Evolutionary conservation across 1,139 yeast genomes (phyloP).

Genomic region (Meyerozyma smithsonii): DNA sequence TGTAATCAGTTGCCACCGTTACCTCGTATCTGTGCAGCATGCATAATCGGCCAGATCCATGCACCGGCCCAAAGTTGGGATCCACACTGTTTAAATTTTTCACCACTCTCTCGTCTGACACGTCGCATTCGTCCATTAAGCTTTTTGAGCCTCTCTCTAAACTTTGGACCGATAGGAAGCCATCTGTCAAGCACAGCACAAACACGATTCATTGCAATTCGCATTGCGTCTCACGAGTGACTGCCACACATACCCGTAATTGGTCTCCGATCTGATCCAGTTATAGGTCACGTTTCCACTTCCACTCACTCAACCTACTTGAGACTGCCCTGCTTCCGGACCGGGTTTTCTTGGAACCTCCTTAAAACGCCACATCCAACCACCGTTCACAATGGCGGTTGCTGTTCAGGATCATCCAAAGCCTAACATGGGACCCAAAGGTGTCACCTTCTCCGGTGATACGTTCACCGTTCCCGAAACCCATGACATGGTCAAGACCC

Average conservation of each 20-base stretch:
- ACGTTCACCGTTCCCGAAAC: constrained; percentile 72
- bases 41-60: constrained; percentile 2
- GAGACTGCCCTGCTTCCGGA: no score
- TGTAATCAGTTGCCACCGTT: not conserved
- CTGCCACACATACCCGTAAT: no score
- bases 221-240: no score
- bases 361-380: not conserved
- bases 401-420: not conserved
- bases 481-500: constrained; percentile 79
- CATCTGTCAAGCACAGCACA: no score
- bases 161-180: no score
- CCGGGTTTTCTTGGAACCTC: no score
- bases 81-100: not conserved
- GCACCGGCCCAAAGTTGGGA: constrained; percentile 1
- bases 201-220: no score
- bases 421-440: constrained; percentile 21
- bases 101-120: not conserved
- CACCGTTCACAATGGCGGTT: not conserved
- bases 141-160: no score
- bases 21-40: not conserved
- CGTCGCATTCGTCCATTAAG: no score
- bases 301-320: no score
- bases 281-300: no score
- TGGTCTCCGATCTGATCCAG: no score
- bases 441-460: constrained; percentile 45